A percentile compares a stretch with the other conserved stretches of the same genome.
These are phyloP conservation scores for Picea sitchensis DNA, from an alignment of 75 land plant species.

Conservation along the genomic window DNA sequence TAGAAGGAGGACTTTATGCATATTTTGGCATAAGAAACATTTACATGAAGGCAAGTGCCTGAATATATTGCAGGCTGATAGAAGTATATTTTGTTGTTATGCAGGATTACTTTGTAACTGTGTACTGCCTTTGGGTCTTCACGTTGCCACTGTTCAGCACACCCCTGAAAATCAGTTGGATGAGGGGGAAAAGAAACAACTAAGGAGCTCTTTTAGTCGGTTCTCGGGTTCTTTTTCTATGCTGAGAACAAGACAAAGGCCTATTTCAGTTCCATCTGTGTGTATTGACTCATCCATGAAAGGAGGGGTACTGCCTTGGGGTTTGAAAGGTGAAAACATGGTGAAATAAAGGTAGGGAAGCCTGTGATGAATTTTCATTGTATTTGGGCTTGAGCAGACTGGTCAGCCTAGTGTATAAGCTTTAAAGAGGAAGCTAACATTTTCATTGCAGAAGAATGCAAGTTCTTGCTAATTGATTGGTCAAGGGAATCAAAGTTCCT, in stretches of 20 bases:
- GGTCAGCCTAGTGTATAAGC: background rate
- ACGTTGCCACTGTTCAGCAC: conserved; percentile 24
- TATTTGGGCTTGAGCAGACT: background rate
- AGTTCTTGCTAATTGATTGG: background rate
- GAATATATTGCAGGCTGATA: background rate
- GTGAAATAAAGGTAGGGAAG: background rate
- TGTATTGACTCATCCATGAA: background rate
- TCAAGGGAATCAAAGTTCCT: background rate
- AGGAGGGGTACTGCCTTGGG: conserved; percentile 6
- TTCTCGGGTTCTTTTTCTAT: conserved; percentile 1
- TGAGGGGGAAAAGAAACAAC: background rate
- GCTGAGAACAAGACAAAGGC: background rate
- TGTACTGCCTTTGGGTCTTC: conserved; percentile 36
- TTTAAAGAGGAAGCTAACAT: background rate
- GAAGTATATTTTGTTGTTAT: background rate
- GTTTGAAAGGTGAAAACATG: background rate
- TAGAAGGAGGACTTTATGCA: background rate
- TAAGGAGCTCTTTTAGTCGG: background rate
- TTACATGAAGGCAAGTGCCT: background rate
- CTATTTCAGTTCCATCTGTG: conserved; percentile 9
- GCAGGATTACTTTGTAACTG: conserved; percentile 47
- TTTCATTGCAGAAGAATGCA: conserved; percentile 6
- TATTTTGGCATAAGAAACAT: background rate
- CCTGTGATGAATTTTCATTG: background rate
- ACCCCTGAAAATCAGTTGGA: background rate